Percentiles rank a stretch among this genome's conserved stretches.
Conservation (phyloP, 306 rosid genomes). For the Begonia fuchsioides region DNA sequence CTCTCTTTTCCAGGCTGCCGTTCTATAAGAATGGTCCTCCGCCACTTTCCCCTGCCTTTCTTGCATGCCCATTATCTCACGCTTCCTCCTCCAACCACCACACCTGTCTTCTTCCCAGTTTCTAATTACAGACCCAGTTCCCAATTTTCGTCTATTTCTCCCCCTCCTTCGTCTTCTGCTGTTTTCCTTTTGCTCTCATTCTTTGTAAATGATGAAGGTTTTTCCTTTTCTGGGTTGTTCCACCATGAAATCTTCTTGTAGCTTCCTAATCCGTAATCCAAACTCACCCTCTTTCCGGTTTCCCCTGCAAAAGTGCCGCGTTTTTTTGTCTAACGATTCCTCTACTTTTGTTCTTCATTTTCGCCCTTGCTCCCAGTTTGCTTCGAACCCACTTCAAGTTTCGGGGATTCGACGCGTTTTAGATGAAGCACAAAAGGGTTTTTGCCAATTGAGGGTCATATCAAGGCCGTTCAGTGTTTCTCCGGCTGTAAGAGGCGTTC, state of each 20-base stretch:
- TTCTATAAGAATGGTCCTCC: too few relatives aligned
- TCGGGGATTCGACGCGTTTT: conserved; percentile 18
- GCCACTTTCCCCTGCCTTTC: too few relatives aligned
- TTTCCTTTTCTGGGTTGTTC: conserved; percentile 25
- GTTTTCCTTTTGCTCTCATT: too few relatives aligned
- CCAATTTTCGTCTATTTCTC: too few relatives aligned
- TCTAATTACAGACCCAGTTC: too few relatives aligned
- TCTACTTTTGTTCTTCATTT: conserved; percentile 13
- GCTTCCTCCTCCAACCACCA: too few relatives aligned
- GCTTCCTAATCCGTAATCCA: conserved; percentile 29
- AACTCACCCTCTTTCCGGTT: conserved; percentile 28
- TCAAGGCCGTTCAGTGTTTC: conserved; percentile 16
- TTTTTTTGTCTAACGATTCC: conserved; percentile 6
- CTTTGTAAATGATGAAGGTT: conserved; percentile 14
- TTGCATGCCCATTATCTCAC: too few relatives aligned
- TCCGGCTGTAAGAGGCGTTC: conserved; percentile 12
- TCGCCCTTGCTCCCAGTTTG: conserved; percentile 14
- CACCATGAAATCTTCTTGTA: conserved; percentile 52
- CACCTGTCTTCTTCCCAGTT: too few relatives aligned
- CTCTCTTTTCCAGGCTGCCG: too few relatives aligned
- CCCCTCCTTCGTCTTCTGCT: too few relatives aligned
- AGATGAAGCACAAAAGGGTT: conserved; percentile 17
- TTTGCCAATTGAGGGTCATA: conserved; percentile 25
- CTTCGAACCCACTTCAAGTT: conserved; percentile 14
- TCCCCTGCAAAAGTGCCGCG: conserved; percentile 20